A percentile compares a stretch with the other conserved stretches of the same genome.
Conservation (phyloP, 1,284 basidiomycete species). For the Cutaneotrichosporon curvatum region DNA sequence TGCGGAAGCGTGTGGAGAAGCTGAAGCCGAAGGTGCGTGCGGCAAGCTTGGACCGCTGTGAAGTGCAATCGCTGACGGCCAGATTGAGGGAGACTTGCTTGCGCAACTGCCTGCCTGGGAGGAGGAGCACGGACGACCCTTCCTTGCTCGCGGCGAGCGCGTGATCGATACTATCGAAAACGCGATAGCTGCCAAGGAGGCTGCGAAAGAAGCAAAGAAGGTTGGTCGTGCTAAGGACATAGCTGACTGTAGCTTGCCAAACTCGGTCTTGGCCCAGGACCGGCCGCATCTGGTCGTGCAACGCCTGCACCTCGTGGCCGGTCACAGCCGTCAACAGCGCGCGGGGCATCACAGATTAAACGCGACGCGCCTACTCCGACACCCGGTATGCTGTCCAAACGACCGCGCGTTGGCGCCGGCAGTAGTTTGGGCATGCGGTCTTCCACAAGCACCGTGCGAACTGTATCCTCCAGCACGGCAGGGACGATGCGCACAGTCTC, state of each 20-base stretch:
- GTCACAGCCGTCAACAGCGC: constrained; percentile 3
- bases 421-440: not conserved
- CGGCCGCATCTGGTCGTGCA: constrained; percentile 16
- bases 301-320: constrained; percentile 11
- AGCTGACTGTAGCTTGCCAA: constrained; percentile 23
- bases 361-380: constrained; percentile 37
- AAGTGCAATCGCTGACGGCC: constrained; percentile 4
- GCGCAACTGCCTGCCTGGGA: constrained; percentile 81
- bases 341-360: constrained; percentile 14
- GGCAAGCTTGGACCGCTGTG: too few relatives aligned
- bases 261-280: constrained; percentile 14
- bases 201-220: constrained; percentile 69
- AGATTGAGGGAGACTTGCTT: constrained; percentile 85
- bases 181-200: constrained; percentile 54
- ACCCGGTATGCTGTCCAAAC: constrained; percentile 8
- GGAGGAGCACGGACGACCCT: constrained; percentile 62
- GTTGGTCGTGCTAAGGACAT: constrained; percentile 22
- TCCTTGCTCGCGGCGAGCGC: constrained; percentile 78
- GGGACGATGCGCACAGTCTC: not conserved
- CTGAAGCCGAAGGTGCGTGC: constrained; percentile 82
- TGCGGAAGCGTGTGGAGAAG: constrained; percentile 88
- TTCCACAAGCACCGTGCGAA: not conserved
- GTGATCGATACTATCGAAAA: constrained; percentile 73
- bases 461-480: not conserved
- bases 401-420: constrained; percentile 5